A percentile compares a stretch with the other conserved stretches of the same genome.
Evolutionary conservation across 257 asterid genomes (phyloP).

Genomic region (Solanum pinnatisectum): DNA sequence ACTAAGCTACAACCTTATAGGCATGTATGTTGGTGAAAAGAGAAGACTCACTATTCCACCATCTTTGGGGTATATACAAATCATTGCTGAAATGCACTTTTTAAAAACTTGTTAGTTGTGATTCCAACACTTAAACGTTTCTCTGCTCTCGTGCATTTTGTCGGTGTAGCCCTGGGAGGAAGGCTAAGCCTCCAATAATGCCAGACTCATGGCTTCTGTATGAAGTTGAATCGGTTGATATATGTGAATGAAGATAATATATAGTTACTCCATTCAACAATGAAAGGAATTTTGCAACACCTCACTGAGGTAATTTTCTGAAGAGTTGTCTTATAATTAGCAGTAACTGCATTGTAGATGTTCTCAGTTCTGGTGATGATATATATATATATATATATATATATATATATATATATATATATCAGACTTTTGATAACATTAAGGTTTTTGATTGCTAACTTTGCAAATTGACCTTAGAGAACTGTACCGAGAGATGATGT

Average conservation of each 20-base stretch:
- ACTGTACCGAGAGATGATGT: not conserved
- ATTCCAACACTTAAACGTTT: not conserved
- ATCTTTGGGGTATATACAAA: conserved; percentile 41
- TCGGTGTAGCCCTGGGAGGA: not conserved
- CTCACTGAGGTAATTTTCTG: not conserved
- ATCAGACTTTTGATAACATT: not conserved
- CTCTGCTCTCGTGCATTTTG: not conserved
- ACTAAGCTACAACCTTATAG: conserved; percentile 5
- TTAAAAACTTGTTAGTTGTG: not conserved
- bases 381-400: too few species aligned
- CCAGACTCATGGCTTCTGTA: conserved; percentile 5
- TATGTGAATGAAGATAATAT: not conserved
- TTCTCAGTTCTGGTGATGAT: not conserved
- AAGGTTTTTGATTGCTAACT: not conserved
- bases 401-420: not conserved
- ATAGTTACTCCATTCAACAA: not conserved
- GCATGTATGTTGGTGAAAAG: conserved; percentile 68
- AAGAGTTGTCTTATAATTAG: not conserved
- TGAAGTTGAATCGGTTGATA: conserved; percentile 2
- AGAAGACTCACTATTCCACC: conserved; percentile 67
- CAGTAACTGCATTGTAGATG: not conserved
- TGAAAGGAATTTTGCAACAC: not conserved
- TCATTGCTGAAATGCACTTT: not conserved
- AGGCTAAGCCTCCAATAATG: not conserved
- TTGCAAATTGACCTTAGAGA: not conserved